Conservation (phyloP, 352 stramenopile genomes). For the Pythium brachiatum region DNA sequence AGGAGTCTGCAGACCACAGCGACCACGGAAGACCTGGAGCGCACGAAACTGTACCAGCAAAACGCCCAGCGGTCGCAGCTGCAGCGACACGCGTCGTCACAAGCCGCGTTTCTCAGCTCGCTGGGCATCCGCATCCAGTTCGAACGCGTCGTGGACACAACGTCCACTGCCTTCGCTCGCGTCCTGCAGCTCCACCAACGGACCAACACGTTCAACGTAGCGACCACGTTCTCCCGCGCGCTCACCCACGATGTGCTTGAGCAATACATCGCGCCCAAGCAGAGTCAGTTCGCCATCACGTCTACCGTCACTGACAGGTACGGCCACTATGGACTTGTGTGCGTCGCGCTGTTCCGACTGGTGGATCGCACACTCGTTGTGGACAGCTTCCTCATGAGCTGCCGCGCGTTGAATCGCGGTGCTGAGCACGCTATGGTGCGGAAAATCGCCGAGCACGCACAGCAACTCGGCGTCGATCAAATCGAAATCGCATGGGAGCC, state of each 20-base stretch:
- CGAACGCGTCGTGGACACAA: conserved; percentile 31
- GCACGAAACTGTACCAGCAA: conserved; percentile 61
- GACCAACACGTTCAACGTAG: conserved; percentile 72
- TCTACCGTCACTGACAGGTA: conserved; percentile 70
- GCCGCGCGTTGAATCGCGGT: conserved; percentile 61
- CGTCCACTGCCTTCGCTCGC: conserved; percentile 27
- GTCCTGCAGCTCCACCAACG: conserved; percentile 66
- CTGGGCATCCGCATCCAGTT: conserved; percentile 68
- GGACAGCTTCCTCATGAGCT: conserved; percentile 71
- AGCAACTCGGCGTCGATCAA: not conserved
- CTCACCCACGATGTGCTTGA: conserved; percentile 33
- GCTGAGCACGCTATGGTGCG: conserved; percentile 69
- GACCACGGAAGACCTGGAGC: conserved; percentile 38
- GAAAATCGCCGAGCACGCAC: conserved; percentile 40
- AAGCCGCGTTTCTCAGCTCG: conserved; percentile 63
- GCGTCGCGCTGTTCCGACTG: conserved; percentile 36
- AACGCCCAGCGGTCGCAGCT: conserved; percentile 43
- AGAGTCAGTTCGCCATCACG: conserved; percentile 34
- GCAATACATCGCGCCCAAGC: conserved; percentile 22
- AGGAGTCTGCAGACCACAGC: not conserved
- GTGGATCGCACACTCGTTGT: conserved; percentile 13
- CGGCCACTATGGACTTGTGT: conserved; percentile 73
- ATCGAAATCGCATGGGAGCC: conserved; percentile 46
- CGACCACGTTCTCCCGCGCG: conserved; percentile 48
- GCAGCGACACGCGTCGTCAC: conserved; percentile 28